These are phyloP conservation scores for Clarireedia monteithiana DNA, from an alignment of 2,329 filamentous ascomycete genomes.

Conservation along the genomic window DNA sequence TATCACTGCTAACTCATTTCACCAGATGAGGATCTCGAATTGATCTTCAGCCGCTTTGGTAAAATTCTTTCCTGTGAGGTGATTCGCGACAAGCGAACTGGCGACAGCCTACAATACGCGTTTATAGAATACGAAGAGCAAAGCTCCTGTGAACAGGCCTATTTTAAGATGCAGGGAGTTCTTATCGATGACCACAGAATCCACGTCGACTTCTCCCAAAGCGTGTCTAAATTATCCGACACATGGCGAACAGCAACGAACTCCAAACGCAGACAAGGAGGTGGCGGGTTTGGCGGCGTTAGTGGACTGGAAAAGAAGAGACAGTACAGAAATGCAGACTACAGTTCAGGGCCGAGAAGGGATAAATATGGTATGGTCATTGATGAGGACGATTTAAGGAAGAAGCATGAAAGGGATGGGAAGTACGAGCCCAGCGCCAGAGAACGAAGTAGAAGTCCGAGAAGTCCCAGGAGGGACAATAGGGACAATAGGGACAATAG, in stretches of 20 bases:
- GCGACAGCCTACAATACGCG: slow-evolving; percentile 92
- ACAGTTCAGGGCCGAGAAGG: slow-evolving; percentile 30
- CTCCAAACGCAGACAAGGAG: slow-evolving; percentile 57
- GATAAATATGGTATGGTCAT: slow-evolving; percentile 73
- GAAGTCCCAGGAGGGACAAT: slow-evolving; percentile 18
- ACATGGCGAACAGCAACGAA: slow-evolving; percentile 84
- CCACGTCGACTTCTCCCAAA: slow-evolving; percentile 97
- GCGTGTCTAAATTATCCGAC: slow-evolving; percentile 79
- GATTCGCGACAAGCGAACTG: slow-evolving; percentile 86
- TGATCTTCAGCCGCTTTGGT: slow-evolving; percentile 96
- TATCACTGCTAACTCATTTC: slow-evolving; percentile 8
- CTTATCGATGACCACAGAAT: slow-evolving; percentile 96
- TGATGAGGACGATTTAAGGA: slow-evolving; percentile 60
- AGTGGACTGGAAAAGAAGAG: slow-evolving; percentile 80
- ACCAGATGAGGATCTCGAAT: slow-evolving; percentile 77
- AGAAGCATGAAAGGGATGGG: slow-evolving; percentile 37
- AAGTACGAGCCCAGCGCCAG: slow-evolving; percentile 21
- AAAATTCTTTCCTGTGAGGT: slow-evolving; percentile 94
- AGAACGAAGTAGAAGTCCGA: slow-evolving; percentile 29
- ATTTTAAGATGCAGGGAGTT: slow-evolving; percentile 98
- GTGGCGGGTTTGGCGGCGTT: slow-evolving; percentile 86
- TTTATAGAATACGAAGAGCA: slow-evolving; percentile 97
- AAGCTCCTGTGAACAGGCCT: slow-evolving; percentile 85
- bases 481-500: slow-evolving; percentile 16
- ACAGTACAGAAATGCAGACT: slow-evolving; percentile 63